Evolutionary conservation across 192 early-diverging fungal genomes (phyloP), one percentile per base, ranked within the genome.

Genomic region (Rhizophagus clarus): DNA sequence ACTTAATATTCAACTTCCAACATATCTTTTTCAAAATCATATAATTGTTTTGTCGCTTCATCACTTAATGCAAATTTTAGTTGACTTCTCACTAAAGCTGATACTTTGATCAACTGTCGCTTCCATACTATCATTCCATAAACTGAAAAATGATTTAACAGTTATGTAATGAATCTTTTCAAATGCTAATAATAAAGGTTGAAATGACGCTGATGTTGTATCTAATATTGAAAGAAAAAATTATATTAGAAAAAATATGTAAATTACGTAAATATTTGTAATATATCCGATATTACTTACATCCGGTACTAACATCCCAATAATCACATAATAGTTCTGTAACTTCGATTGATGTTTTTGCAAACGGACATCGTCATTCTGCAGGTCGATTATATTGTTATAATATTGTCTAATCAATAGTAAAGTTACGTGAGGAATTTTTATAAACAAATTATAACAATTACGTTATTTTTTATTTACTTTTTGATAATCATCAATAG

Each of bases 101-200:
- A 87, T n/a, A 88, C 85, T 73, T 85, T 5, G 87, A 47, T 81
- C 80, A 1, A 74, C 72, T 26, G 83, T 87, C 10, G 87, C 89
- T 68, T 89, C 90, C 88, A 92, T n/a, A n/a, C n/a, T 90, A 34
- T 93, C 92, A 28, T 86, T 75, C 88, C 90, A 94, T 22, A 94
- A 72, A 26, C 88, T 84, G 24, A 92, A 87, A 62, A 88, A 94
- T 17, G 85, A 56, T 22, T 84, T 82, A 2, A 93, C 45, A 0
- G 88, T 88, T 15, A 89, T 88, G 42, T 77, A 70, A 76, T 91
- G 91, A 9, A 92, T 85, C 49, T 85, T 75, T 37, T 90, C 89
- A 63, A 92, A 91, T 12, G 82, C 81, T 22, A 94, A 82, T 2
- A 94, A 73, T 5, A 94, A 82, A 4, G 92, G 93, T 79, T 94